phyloP scores from a whole-genome alignment of 78 protist genomes.

The Planoprotostelium fungivorum region DNA sequence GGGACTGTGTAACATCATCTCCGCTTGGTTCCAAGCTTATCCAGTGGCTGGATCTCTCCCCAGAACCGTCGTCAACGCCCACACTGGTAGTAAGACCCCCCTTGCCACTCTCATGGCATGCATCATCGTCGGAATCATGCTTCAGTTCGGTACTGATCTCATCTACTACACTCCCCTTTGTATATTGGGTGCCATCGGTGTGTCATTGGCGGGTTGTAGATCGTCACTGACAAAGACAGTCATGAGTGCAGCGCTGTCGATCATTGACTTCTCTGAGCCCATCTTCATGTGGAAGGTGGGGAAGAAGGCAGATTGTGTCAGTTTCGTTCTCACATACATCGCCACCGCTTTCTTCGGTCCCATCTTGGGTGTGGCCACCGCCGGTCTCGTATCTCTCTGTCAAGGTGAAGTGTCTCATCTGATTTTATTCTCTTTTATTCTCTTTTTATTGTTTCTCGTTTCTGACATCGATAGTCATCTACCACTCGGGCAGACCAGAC shows the following conservation, averaged over 20 bases:
- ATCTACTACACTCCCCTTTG: constrained; percentile 52
- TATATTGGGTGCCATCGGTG: constrained; percentile 34
- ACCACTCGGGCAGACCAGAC: constrained; percentile 46
- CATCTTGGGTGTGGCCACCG: background rate
- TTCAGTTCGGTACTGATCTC: constrained; percentile 23
- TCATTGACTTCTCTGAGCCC: background rate
- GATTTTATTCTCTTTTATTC: too few species aligned
- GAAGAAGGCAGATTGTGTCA: background rate
- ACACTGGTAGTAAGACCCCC: constrained; percentile 29
- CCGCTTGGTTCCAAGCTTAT: constrained; percentile 25
- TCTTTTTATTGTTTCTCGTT: background rate
- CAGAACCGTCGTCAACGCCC: constrained; percentile 45
- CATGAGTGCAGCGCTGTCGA: background rate
- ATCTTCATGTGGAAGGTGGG: background rate
- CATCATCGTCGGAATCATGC: constrained; percentile 29
- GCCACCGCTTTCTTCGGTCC: background rate
- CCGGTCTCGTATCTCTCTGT: background rate
- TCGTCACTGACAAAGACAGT: constrained; percentile 1
- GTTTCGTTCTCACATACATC: background rate
- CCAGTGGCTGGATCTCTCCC: constrained; percentile 54
- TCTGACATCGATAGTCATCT: constrained; percentile 19
- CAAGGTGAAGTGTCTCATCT: background rate
- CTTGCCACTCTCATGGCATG: constrained; percentile 29
- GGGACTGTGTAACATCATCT: constrained; percentile 48
- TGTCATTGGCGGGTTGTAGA: constrained; percentile 20